Base-by-base conservation (phyloP, 1,284 basidiomycete genomes). In the Cryptococcus floricola region DNA sequence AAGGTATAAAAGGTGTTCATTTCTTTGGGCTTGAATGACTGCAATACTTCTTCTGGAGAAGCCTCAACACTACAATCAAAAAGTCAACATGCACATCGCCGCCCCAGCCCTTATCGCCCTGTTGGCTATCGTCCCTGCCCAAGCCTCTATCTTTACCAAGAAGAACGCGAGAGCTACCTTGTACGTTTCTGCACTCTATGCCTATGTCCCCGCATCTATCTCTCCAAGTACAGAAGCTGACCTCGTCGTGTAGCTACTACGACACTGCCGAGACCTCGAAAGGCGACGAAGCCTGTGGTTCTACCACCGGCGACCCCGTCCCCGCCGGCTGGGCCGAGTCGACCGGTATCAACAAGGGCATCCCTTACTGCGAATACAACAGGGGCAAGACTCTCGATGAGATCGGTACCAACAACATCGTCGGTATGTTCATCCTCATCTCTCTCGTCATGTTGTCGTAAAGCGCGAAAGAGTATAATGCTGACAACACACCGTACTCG, bases 341-440 rank as follows among this genome's bases (percentile, higher is more conserved):
- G 16, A 51, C 56, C 4, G 56, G 50, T 14, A 59, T 62, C 52
- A 62, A 62, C 44, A 38, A 10, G 9, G 61, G 55, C 18, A 28
- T 53, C 10, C 53, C 61, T 8, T 57, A 53, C 34, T 62, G 61
- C 50, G 58, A 62, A 48, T 42, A 44, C 12, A 18, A 39, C 28
- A 50, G 53, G 28, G 58, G 53, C 5, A 52, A 57, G 38, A 39
- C 44, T n/a, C 48, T 66, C 50, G 45, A 53, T 8, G 37, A 61
- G 27, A 47, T 66, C 25, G 64, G 58, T 3, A 58, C 64, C 7
- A 64, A 61, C 47, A n/a, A 45, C 25, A 62, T 66, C 14, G 62
- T 66, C 18, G 61, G 63, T 63, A 47, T 43, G 63, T 59, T 38
- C 7, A 3, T 23, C 23, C 23, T 23, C 23, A 3, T 23, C 23